Evolutionary conservation across 176 grass and related monocot genomes (phyloP).

Genomic region (Triticum timopheevii): DNA sequence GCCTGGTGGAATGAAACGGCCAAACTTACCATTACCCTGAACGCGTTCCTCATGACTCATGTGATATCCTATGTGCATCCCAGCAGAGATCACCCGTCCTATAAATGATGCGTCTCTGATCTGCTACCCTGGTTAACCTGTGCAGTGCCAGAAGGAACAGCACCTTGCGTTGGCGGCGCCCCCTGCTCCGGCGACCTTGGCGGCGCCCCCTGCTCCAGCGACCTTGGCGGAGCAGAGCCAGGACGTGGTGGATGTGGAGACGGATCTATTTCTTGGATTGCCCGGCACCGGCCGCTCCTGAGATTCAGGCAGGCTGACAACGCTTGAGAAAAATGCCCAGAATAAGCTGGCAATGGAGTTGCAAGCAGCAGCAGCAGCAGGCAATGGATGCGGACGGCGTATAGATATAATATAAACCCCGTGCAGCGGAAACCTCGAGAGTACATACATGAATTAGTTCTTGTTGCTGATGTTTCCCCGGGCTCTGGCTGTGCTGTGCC

Average conservation of each 20-base stretch:
- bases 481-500: background rate
- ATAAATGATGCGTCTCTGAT: background rate
- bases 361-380: background rate
- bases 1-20: background rate
- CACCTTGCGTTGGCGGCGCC: background rate
- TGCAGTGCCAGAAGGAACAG: constrained; percentile 41
- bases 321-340: background rate
- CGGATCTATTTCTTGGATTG: constrained; percentile 63
- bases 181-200: background rate
- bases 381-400: background rate
- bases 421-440: background rate
- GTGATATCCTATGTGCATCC: constrained; percentile 42
- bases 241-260: constrained; percentile 54
- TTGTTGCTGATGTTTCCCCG: too few species aligned
- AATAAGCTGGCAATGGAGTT: background rate
- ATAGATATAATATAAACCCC: constrained; percentile 22
- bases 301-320: background rate
- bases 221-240: background rate
- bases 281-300: constrained; percentile 33
- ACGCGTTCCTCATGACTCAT: background rate
- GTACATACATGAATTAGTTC: background rate
- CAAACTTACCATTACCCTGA: background rate
- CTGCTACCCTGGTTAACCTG: background rate
- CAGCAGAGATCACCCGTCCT: background rate
- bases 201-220: background rate